phyloP scores from a whole-genome alignment of 306 rosid species.

The Dalbergia cultrata region DNA sequence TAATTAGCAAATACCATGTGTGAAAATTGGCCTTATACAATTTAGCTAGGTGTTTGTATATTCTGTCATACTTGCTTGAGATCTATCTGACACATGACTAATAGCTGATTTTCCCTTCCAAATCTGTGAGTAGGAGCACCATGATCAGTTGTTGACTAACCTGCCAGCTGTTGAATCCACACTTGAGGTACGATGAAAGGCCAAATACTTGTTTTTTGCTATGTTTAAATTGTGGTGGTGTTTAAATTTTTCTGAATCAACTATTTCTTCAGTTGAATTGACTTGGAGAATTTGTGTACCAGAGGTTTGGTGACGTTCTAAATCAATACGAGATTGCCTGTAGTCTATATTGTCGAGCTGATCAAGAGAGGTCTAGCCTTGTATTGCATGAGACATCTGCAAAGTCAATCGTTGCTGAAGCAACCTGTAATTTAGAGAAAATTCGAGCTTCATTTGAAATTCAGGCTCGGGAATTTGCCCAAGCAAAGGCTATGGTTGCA shows the following conservation, averaged over 20 bases:
- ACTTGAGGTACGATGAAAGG: conserved; percentile 75
- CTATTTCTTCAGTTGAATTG: conserved; percentile 30
- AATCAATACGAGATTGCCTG: conserved; percentile 76
- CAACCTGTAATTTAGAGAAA: conserved; percentile 79
- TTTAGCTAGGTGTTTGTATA: conserved; percentile 36
- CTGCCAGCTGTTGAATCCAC: conserved; percentile 91
- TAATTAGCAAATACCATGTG: conserved; percentile 28
- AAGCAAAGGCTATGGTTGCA: conserved; percentile 74
- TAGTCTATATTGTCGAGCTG: conserved; percentile 77
- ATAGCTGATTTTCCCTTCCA: conserved; percentile 1
- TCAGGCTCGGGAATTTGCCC: conserved; percentile 87
- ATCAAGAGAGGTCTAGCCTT: conserved; percentile 83
- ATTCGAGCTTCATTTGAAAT: conserved; percentile 76
- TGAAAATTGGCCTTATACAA: conserved; percentile 28
- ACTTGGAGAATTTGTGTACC: conserved; percentile 56
- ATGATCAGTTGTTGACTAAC: conserved; percentile 84
- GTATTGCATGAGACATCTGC: conserved; percentile 83
- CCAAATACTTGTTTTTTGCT: conserved; percentile 19
- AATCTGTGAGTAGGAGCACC: conserved; percentile 81
- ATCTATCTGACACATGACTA: conserved; percentile 21
- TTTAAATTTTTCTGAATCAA: conserved; percentile 21
- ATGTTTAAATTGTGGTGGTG: conserved; percentile 12
- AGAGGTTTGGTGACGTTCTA: conserved; percentile 85
- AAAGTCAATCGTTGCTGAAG: conserved; percentile 88
- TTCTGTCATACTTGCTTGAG: conserved; percentile 32